Conservation (phyloP, 495 filamentous ascomycete genomes). For the Cercophora newfieldiana region DNA sequence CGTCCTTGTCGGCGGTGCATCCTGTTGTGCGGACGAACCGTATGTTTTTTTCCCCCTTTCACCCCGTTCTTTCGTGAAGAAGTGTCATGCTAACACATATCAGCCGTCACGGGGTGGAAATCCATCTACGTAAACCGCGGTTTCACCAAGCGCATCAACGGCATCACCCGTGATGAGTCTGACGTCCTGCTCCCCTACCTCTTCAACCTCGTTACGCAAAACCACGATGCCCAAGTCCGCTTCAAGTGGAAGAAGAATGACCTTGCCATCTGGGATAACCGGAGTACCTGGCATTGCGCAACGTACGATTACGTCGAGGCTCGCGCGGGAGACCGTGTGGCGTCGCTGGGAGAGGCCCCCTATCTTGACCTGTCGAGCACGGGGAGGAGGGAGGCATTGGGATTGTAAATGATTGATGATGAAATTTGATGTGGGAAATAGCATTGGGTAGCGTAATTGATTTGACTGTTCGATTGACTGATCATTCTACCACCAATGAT, state of each 20-base stretch:
- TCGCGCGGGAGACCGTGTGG: constrained; percentile 25
- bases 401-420: background rate
- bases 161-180: constrained; percentile 69
- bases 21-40: constrained; percentile 28
- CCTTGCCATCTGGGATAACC: constrained; percentile 77
- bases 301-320: constrained; percentile 48
- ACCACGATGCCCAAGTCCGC: constrained; percentile 69
- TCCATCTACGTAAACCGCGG: constrained; percentile 78
- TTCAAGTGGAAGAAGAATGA: constrained; percentile 71
- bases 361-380: constrained; percentile 23
- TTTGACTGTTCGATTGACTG: background rate
- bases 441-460: background rate
- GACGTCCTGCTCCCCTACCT: constrained; percentile 67
- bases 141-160: constrained; percentile 75
- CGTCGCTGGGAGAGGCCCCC: constrained; percentile 28
- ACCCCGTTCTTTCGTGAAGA: constrained; percentile 55
- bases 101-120: constrained; percentile 70
- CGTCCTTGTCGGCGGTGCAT: constrained; percentile 22
- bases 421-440: background rate
- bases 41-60: constrained; percentile 14
- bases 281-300: constrained; percentile 56
- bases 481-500: too few species aligned
- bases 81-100: constrained; percentile 8
- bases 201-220: constrained; percentile 59
- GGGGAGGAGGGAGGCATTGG: constrained; percentile 23